Percentiles rank a stretch among this genome's conserved stretches.
Conservation (phyloP, 1,284 basidiomycete species). For the Ustilago curta region DNA sequence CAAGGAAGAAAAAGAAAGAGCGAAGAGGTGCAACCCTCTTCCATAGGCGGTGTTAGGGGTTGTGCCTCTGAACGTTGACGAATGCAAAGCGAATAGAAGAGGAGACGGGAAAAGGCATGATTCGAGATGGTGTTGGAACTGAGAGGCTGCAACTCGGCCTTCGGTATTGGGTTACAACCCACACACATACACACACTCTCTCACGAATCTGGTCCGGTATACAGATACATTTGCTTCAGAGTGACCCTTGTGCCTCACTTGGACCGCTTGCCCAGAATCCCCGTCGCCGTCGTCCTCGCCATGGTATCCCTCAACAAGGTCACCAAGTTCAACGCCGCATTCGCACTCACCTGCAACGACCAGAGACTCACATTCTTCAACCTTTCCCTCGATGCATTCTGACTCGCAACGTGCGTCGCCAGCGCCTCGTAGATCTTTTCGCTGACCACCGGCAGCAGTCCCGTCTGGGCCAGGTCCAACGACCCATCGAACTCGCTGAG, state of each 20-base stretch:
- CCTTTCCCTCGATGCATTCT: constrained; percentile 61
- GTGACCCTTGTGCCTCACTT: neutral
- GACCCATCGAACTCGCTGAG: constrained; percentile 67
- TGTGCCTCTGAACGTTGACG: too few species aligned
- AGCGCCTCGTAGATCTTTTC: constrained; percentile 68
- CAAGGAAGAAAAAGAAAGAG: too few species aligned
- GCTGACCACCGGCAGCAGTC: constrained; percentile 63
- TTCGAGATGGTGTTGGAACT: too few species aligned
- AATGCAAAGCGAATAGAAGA: too few species aligned
- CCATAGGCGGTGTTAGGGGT: too few species aligned
- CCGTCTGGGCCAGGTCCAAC: constrained; percentile 67
- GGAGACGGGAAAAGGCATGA: too few species aligned
- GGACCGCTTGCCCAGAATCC: constrained; percentile 5
- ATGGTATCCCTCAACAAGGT: constrained; percentile 45
- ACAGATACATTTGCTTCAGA: neutral
- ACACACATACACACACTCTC: too few species aligned
- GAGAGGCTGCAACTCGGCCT: too few species aligned
- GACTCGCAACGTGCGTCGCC: constrained; percentile 64
- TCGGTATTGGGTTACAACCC: too few species aligned
- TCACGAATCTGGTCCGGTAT: too few species aligned
- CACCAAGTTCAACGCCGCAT: constrained; percentile 47
- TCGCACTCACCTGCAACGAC: constrained; percentile 54
- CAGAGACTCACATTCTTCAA: constrained; percentile 65
- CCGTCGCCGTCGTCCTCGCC: constrained; percentile 35
- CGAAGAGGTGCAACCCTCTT: too few species aligned